Evolutionary conservation across 805 yeast species (phyloP).

Genomic region (Cyberlindnera bimundalis): DNA sequence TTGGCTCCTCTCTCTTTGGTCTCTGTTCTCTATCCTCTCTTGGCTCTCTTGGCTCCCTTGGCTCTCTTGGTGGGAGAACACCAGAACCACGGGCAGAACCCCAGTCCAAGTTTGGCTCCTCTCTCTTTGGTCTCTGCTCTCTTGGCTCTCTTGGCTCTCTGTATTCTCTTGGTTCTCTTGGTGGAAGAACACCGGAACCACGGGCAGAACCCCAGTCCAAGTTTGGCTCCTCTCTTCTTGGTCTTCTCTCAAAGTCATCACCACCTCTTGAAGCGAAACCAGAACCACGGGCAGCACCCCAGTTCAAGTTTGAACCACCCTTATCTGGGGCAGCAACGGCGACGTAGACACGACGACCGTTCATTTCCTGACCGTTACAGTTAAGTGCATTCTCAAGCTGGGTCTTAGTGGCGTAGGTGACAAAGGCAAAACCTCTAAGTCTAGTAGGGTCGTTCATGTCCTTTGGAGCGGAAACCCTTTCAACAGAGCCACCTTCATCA

Average conservation of each 20-base stretch:
- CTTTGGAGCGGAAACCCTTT: slow-evolving; percentile 68
- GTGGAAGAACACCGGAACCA: slow-evolving; percentile 24
- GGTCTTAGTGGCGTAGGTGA: slow-evolving; percentile 75
- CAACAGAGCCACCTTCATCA: slow-evolving; percentile 50
- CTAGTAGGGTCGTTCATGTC: slow-evolving; percentile 58
- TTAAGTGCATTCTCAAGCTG: slow-evolving; percentile 72
- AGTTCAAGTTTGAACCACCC: slow-evolving; percentile 39
- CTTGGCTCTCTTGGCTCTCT: slow-evolving; percentile 30
- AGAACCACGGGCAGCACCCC: slow-evolving; percentile 50
- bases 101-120: slow-evolving; percentile 44
- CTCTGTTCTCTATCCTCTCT: slow-evolving; percentile 27
- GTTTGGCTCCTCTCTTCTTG: slow-evolving; percentile 50
- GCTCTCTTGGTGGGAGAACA: slow-evolving; percentile 34
- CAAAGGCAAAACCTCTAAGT: slow-evolving; percentile 84
- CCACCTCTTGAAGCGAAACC: slow-evolving; percentile 17
- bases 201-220: slow-evolving; percentile 57
- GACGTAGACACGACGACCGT: slow-evolving; percentile 66
- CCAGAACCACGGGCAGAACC: slow-evolving; percentile 37
- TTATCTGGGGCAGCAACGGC: slow-evolving; percentile 76
- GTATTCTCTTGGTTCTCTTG: slow-evolving; percentile 31
- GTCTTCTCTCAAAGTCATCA: slow-evolving; percentile 31
- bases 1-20: slow-evolving; percentile 36
- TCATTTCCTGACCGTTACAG: slow-evolving; percentile 64
- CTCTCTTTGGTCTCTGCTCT: slow-evolving; percentile 29
- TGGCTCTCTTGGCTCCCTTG: slow-evolving; percentile 20